Conservation (phyloP, 2,329 filamentous ascomycete species). For the Fonsecaea erecta region DNA sequence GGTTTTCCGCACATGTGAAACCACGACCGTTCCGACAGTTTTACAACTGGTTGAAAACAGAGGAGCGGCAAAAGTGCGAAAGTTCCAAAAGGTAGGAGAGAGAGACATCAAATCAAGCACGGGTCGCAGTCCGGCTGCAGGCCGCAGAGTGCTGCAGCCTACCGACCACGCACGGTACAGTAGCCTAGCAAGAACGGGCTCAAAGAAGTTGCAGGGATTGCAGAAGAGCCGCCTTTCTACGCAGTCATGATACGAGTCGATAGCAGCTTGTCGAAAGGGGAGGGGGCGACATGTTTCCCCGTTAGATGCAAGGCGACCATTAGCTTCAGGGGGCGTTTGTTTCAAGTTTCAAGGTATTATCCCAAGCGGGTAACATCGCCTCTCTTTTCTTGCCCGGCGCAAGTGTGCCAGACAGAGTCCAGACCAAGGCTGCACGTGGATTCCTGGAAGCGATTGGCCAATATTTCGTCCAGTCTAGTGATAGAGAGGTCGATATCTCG, state of each 20-base stretch:
- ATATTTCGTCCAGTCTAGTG: conserved; percentile 1
- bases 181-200: background rate
- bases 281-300: background rate
- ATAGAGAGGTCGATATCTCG: background rate
- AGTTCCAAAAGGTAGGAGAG: background rate
- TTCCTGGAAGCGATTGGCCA: conserved; percentile 1
- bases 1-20: conserved; percentile 22
- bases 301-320: background rate
- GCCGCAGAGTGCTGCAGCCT: conserved; percentile 13
- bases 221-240: conserved; percentile 1
- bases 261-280: background rate
- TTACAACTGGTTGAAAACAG: background rate
- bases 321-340: conserved; percentile 22
- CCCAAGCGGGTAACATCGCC: background rate
- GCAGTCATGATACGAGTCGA: background rate
- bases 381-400: background rate
- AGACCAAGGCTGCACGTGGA: background rate
- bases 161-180: background rate
- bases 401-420: no score
- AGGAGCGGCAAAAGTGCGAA: conserved; percentile 17
- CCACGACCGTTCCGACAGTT: background rate
- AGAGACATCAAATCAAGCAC: conserved; percentile 30
- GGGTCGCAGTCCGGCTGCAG: conserved; percentile 28
- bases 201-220: background rate
- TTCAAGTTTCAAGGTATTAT: conserved; percentile 22